Evolutionary conservation across 2,329 filamentous ascomycete species (phyloP).

Genomic region (Phyllosticta citrichinensis): DNA sequence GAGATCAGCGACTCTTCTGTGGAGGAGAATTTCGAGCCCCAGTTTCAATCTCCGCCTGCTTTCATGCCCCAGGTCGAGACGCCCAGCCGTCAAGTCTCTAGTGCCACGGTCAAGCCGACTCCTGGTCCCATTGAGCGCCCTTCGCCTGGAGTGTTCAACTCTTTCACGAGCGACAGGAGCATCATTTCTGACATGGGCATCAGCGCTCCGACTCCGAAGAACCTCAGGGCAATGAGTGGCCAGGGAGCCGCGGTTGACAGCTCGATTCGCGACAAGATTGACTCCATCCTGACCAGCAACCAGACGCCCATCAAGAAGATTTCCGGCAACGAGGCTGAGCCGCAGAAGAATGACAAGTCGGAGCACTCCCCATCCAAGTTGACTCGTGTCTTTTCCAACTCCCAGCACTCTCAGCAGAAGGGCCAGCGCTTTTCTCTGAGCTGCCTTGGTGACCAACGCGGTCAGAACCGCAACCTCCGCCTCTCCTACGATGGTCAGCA

Average conservation of each 20-base stretch:
- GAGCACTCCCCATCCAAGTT: slow-evolving; percentile 15
- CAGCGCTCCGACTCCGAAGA: neutral
- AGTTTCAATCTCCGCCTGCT: neutral
- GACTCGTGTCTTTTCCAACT: slow-evolving; percentile 12
- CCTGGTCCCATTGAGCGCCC: neutral
- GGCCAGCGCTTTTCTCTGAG: slow-evolving; percentile 16
- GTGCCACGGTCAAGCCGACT: neutral
- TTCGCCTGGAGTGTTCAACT: neutral
- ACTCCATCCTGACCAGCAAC: neutral
- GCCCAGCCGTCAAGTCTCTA: neutral
- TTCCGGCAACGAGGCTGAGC: slow-evolving; percentile 6
- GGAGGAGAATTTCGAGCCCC: neutral
- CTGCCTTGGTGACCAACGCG: slow-evolving; percentile 16
- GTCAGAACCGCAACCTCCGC: slow-evolving; percentile 16
- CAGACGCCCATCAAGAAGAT: slow-evolving; percentile 5
- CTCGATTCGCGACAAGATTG: neutral
- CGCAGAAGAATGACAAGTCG: neutral
- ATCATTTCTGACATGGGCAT: slow-evolving; percentile 6
- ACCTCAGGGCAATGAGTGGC: neutral
- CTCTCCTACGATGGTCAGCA: slow-evolving; percentile 28
- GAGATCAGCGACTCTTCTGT: neutral
- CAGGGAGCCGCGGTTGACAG: neutral
- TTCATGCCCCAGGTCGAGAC: neutral
- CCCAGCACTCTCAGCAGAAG: slow-evolving; percentile 19
- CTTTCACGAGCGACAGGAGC: slow-evolving; percentile 1